phyloP scores from a whole-genome alignment of 208 protist species.

The Wallacemonas sp. region DNA sequence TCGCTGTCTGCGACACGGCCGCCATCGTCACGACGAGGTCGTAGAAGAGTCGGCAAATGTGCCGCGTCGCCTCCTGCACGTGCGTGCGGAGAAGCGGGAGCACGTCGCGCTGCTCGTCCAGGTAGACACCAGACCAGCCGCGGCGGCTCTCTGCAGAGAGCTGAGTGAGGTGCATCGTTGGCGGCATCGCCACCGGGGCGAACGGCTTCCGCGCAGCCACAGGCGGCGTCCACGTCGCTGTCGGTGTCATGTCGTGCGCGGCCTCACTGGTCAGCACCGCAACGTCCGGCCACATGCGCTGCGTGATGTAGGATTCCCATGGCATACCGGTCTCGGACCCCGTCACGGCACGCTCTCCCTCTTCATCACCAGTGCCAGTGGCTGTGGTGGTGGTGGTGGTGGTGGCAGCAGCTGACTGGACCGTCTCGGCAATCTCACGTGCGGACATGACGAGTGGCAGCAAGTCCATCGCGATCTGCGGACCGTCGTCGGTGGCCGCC shows the following conservation, averaged over 20 bases:
- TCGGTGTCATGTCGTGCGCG: background rate
- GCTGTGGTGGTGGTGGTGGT: constrained; percentile 2
- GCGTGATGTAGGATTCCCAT: constrained; percentile 26
- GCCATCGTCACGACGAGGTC: constrained; percentile 67
- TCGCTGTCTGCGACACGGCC: constrained; percentile 58
- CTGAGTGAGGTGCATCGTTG: constrained; percentile 30
- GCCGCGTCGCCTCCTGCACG: constrained; percentile 42
- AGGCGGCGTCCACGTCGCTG: constrained; percentile 18
- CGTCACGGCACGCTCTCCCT: background rate
- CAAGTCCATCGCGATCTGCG: constrained; percentile 29
- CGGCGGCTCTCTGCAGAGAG: constrained; percentile 43
- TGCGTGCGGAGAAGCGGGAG: constrained; percentile 38
- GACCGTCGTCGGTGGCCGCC: constrained; percentile 27
- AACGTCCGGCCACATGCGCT: constrained; percentile 27
- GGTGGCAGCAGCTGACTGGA: constrained; percentile 19
- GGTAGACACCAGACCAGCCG: constrained; percentile 62
- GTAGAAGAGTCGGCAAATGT: constrained; percentile 50
- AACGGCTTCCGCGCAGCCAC: constrained; percentile 22
- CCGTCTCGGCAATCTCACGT: constrained; percentile 48
- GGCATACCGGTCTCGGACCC: background rate
- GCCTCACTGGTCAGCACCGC: background rate
- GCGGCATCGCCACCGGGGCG: constrained; percentile 40
- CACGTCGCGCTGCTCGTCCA: constrained; percentile 61
- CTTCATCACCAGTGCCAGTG: background rate
- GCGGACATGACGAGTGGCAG: constrained; percentile 67